Evolutionary conservation across 2,329 filamentous ascomycete genomes (phyloP), one percentile per base, ranked within the genome.

Genomic region (Neospermospora avenae): DNA sequence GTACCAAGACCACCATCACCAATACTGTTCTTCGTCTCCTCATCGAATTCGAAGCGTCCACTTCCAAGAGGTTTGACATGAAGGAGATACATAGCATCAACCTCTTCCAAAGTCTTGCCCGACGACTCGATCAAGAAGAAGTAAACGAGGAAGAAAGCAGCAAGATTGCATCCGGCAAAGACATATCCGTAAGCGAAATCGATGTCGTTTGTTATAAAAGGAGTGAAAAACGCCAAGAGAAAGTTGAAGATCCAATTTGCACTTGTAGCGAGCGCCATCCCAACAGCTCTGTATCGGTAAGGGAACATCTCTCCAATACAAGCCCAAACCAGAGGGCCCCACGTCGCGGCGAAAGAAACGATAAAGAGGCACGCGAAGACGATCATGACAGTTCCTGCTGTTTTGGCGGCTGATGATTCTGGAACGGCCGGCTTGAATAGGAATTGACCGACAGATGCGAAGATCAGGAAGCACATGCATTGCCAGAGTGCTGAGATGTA

Each of bases 201-300:
- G 57, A 92, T 92, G 3, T 82, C 82, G 0, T 79, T 76, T 0
- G 86, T 89, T 70, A 93, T 92, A 74, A 91, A 92, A 1, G 89
- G 87, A 0, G 90, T 91, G 77, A 91, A 91, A 77, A 93, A 93
- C 0, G 84, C 84, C 65, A 90, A 78, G 63, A 86, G 73, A 74
- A 92, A 92, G 73, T 91, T 90, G 85, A 86, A 90, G 34, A 80
- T 77, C 85, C 85, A 88, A 73, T 88, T 88, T 66, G 79, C 81
- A 0, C 83, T 80, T 0, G 84, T 87, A 0, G 83, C 79, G 1
- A 87, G 71, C 1, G 82, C 83, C 79, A 86, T 86, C 31, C 79
- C 81, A 69, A 81, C 80, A 2, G 83, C 83, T 39, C 84, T 78
- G 68, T 86, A 86, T 14, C 84, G 77, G 11, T 81, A 82, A 0